These are phyloP conservation scores for Pouteria campechiana DNA, from an alignment of 179 eudicot genomes.

Conservation along the genomic window DNA sequence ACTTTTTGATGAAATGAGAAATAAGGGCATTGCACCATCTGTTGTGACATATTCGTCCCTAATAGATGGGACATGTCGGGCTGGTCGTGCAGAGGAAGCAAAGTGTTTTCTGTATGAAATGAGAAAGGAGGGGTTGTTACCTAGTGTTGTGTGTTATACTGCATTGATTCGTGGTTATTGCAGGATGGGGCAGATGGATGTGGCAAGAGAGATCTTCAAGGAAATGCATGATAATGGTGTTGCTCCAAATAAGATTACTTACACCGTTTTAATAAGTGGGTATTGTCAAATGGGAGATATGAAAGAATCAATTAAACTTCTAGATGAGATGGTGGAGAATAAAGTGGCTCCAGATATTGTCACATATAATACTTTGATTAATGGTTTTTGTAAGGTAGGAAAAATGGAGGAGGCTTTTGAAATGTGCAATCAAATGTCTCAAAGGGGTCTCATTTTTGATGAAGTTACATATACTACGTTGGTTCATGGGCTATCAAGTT, in stretches of 20 bases:
- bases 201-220: constrained; percentile 34
- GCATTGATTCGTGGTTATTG: constrained; percentile 71
- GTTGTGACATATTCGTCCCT: constrained; percentile 54
- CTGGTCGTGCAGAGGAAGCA: constrained; percentile 48
- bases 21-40: constrained; percentile 49
- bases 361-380: constrained; percentile 52
- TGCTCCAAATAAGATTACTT: constrained; percentile 66
- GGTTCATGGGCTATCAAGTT: constrained; percentile 50
- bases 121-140: constrained; percentile 46
- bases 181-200: constrained; percentile 68
- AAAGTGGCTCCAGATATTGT: constrained; percentile 67
- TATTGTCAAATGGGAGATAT: constrained; percentile 45
- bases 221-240: constrained; percentile 51
- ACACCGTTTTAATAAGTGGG: constrained; percentile 63
- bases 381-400: constrained; percentile 54
- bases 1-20: constrained; percentile 59
- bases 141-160: constrained; percentile 69
- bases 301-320: constrained; percentile 37
- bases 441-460: constrained; percentile 39
- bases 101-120: constrained; percentile 38
- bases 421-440: constrained; percentile 34
- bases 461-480: constrained; percentile 61
- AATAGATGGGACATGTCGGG: constrained; percentile 49
- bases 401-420: constrained; percentile 43
- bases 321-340: constrained; percentile 51